Conservation (phyloP, 2,329 filamentous ascomycete species). For the Aspergillus melleus region DNA sequence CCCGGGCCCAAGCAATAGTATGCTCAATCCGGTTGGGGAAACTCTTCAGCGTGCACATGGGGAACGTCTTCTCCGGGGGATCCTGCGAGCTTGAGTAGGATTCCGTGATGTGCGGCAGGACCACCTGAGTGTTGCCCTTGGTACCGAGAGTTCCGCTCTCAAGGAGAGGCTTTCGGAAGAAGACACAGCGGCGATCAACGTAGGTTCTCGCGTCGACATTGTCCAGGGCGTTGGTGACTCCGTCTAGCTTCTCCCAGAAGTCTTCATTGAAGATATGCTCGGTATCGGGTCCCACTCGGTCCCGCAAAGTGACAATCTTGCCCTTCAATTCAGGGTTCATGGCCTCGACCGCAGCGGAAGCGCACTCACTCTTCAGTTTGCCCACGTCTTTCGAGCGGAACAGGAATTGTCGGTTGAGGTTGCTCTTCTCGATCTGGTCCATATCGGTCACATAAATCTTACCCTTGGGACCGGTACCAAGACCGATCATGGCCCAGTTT, state of each 20-base stretch:
- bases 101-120: constrained; percentile 87
- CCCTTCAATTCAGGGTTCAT: constrained; percentile 94
- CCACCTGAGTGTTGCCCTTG: constrained; percentile 97
- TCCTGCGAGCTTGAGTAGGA: constrained; percentile 98
- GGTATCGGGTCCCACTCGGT: constrained; percentile 87
- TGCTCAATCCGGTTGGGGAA: constrained; percentile 99
- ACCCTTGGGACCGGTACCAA: constrained; percentile 83
- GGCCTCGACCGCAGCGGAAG: constrained; percentile 79
- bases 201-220: constrained; percentile 97
- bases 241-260: constrained; percentile 85
- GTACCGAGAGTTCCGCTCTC: constrained; percentile 98
- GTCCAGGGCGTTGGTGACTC: constrained; percentile 94
- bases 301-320: constrained; percentile 82
- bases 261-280: constrained; percentile 92
- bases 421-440: constrained; percentile 98
- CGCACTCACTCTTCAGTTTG: constrained; percentile 93
- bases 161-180: constrained; percentile 94
- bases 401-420: constrained; percentile 94
- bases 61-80: constrained; percentile 96
- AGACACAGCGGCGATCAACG: constrained; percentile 92
- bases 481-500: constrained; percentile 99
- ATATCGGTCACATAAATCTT: constrained; percentile 94
- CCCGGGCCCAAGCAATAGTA: constrained; percentile 96
- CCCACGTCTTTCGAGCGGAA: constrained; percentile 94
- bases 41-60: constrained; percentile 95